Conservation (phyloP, 805 yeast species). For the Lipomyces lipofer region DNA sequence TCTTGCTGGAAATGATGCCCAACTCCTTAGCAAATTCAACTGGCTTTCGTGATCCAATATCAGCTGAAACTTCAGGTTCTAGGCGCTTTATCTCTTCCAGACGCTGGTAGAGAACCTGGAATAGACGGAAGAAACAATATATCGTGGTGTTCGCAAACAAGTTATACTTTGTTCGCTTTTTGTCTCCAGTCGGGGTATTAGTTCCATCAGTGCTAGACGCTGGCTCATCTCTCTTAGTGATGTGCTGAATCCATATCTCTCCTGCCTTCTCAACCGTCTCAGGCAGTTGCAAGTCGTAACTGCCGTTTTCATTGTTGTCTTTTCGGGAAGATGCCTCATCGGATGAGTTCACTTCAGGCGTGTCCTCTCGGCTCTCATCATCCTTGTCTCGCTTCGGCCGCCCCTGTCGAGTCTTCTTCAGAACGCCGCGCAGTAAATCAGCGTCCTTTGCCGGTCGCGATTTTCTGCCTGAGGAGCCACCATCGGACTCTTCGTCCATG, state of each 20-base stretch:
- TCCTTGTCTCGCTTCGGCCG: conserved; percentile 15
- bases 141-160: conserved; percentile 85
- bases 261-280: conserved; percentile 33
- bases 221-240: conserved; percentile 31
- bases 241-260: conserved; percentile 38
- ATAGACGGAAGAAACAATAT: conserved; percentile 84
- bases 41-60: conserved; percentile 51
- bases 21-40: conserved; percentile 79
- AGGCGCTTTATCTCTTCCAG: conserved; percentile 71
- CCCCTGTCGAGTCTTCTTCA: conserved; percentile 42
- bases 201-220: conserved; percentile 34
- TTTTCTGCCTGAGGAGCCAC: not conserved
- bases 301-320: conserved; percentile 16
- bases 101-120: conserved; percentile 79
- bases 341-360: conserved; percentile 28
- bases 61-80: conserved; percentile 70
- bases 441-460: conserved; percentile 7
- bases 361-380: conserved; percentile 26
- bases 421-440: conserved; percentile 53
- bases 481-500: conserved; percentile 30
- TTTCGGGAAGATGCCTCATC: conserved; percentile 20
- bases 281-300: conserved; percentile 23
- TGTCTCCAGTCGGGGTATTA: conserved; percentile 32
- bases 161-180: conserved; percentile 52
- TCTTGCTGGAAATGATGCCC: conserved; percentile 74